phyloP scores from a whole-genome alignment of 1,284 basidiomycete genomes.

The Neolentinus lepideus region DNA sequence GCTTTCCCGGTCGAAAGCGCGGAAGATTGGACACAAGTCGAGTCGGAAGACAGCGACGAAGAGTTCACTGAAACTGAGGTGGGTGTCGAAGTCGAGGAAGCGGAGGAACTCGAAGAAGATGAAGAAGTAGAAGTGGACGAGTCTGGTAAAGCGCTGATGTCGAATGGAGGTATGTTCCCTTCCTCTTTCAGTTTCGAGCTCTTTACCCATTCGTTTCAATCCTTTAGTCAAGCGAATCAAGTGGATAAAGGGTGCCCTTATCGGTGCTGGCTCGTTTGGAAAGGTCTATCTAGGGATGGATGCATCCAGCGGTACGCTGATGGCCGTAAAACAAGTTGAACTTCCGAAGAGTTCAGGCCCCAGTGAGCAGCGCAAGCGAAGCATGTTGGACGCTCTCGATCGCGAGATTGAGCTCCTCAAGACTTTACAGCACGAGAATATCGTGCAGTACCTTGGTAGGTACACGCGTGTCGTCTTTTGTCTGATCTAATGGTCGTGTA shows the following conservation, averaged over 20 bases:
- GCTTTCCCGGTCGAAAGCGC: constrained; percentile 40
- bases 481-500: constrained; percentile 1
- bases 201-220: constrained; percentile 14
- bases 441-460: constrained; percentile 95
- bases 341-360: constrained; percentile 81
- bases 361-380: constrained; percentile 91
- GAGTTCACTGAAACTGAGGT: constrained; percentile 20
- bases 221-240: constrained; percentile 44
- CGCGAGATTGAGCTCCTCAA: constrained; percentile 95
- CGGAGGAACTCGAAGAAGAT: constrained; percentile 30
- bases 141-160: constrained; percentile 51
- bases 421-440: constrained; percentile 93
- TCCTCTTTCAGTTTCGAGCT: constrained; percentile 3
- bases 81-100: constrained; percentile 11
- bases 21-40: constrained; percentile 67
- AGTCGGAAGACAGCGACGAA: constrained; percentile 34
- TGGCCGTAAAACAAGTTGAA: constrained; percentile 99
- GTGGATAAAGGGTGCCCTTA: constrained; percentile 98
- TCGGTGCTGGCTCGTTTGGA: constrained; percentile 95
- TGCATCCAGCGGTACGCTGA: constrained; percentile 85
- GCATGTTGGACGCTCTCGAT: constrained; percentile 93
- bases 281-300: constrained; percentile 98
- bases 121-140: constrained; percentile 40
- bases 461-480: constrained; percentile 8
- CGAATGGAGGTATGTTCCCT: constrained; percentile 49